Percentiles rank a stretch among this genome's conserved stretches.
These are phyloP conservation scores for Ustilago curta DNA, from an alignment of 1,284 basidiomycete genomes.

Conservation along the genomic window DNA sequence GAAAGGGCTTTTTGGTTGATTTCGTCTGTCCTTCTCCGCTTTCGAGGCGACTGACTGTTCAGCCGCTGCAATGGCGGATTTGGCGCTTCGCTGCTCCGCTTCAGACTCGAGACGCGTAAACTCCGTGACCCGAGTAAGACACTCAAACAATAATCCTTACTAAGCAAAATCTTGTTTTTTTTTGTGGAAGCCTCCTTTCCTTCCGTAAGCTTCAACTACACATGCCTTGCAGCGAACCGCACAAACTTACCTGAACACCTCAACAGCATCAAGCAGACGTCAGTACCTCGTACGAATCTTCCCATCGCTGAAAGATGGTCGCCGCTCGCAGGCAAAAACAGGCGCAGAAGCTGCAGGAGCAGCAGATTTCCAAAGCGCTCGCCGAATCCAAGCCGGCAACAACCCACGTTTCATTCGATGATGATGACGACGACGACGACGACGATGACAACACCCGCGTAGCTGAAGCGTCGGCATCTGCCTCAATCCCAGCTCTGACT, in stretches of 20 bases:
- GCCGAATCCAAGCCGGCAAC: conserved; percentile 21
- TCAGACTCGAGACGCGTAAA: conserved; percentile 25
- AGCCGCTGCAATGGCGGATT: conserved; percentile 11
- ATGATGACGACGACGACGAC: conserved; percentile 36
- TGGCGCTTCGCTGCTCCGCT: conserved; percentile 9
- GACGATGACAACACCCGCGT: not conserved
- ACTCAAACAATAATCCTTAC: conserved; percentile 16
- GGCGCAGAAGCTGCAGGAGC: conserved; percentile 46
- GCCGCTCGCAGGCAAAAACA: conserved; percentile 33
- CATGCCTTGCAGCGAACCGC: not conserved
- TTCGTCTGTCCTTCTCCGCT: conserved; percentile 23
- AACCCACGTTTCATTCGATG: conserved; percentile 38
- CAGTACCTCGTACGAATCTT: not conserved
- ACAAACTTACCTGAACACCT: not conserved
- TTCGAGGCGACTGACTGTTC: conserved; percentile 5
- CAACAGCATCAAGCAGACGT: not conserved
- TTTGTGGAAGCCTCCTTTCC: conserved; percentile 20
- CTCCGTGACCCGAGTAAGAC: conserved; percentile 31
- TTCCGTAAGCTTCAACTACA: not conserved
- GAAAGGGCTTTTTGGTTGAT: not conserved
- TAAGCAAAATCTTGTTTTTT: conserved; percentile 35
- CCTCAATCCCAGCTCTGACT: not conserved
- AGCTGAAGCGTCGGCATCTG: not conserved
- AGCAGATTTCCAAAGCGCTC: conserved; percentile 45
- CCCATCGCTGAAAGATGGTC: conserved; percentile 17